Conservation (phyloP, 805 yeast species). For the Saturnispora galanensis region DNA sequence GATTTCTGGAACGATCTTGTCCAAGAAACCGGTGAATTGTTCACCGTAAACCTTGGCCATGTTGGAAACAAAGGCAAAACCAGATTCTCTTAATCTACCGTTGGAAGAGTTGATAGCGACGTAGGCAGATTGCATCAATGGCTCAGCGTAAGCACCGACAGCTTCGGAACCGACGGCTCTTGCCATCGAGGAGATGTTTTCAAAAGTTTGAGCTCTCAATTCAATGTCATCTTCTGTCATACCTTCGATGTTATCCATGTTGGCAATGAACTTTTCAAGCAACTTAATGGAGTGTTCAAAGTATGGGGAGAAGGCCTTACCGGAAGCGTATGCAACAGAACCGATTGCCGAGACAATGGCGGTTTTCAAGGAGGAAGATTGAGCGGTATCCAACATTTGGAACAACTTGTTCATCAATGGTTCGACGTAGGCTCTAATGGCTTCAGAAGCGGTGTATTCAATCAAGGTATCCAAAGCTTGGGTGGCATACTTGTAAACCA, state of each 20-base stretch:
- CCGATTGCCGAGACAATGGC: slow-evolving; percentile 93
- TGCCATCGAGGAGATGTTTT: slow-evolving; percentile 89
- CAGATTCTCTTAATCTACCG: slow-evolving; percentile 86
- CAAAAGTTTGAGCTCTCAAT: slow-evolving; percentile 85
- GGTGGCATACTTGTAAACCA: slow-evolving; percentile 85
- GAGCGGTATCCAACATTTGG: slow-evolving; percentile 69
- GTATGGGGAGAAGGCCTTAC: slow-evolving; percentile 78
- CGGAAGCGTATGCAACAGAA: slow-evolving; percentile 93
- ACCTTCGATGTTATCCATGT: slow-evolving; percentile 58
- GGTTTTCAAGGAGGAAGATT: slow-evolving; percentile 62
- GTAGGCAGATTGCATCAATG: slow-evolving; percentile 82
- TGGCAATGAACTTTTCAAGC: slow-evolving; percentile 72
- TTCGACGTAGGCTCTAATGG: slow-evolving; percentile 68
- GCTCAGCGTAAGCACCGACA: slow-evolving; percentile 77
- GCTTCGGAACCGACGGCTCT: slow-evolving; percentile 91
- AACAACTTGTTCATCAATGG: slow-evolving; percentile 86
- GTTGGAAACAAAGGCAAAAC: slow-evolving; percentile 85
- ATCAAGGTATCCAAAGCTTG: slow-evolving; percentile 83
- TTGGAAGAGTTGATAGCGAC: slow-evolving; percentile 65
- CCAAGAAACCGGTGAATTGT: slow-evolving; percentile 80
- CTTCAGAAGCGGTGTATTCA: slow-evolving; percentile 84
- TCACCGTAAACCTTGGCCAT: slow-evolving; percentile 92
- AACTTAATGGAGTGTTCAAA: slow-evolving; percentile 72
- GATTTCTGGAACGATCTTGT: slow-evolving; percentile 73
- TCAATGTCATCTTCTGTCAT: slow-evolving; percentile 83